Percentiles rank a stretch among this genome's conserved stretches.
phyloP scores from a whole-genome alignment of 805 yeast genomes.

The Metschnikowia corniflorae region DNA sequence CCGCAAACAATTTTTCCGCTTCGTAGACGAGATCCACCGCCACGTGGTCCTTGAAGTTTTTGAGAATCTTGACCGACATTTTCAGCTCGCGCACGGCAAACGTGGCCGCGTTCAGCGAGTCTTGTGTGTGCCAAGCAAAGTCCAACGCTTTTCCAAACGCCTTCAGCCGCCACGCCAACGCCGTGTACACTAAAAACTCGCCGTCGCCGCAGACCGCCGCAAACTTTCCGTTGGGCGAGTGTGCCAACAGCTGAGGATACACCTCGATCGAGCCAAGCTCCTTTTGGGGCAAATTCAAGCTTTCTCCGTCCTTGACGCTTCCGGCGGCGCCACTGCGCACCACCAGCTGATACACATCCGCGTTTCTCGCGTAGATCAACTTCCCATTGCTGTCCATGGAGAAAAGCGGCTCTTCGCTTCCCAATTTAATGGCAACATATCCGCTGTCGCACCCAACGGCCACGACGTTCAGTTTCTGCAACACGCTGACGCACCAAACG shows the following conservation, averaged over 20 bases:
- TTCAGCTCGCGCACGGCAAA: constrained; percentile 78
- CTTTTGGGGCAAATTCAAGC: constrained; percentile 71
- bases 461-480: constrained; percentile 66
- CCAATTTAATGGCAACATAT: constrained; percentile 79
- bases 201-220: constrained; percentile 98
- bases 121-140: constrained; percentile 92
- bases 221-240: constrained; percentile 96
- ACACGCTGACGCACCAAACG: constrained; percentile 89
- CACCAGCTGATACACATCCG: constrained; percentile 81
- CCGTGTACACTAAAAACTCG: constrained; percentile 92
- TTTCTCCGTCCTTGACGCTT: constrained; percentile 75
- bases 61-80: constrained; percentile 64
- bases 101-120: constrained; percentile 53
- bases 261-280: constrained; percentile 94
- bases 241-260: constrained; percentile 81
- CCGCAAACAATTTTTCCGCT: constrained; percentile 74
- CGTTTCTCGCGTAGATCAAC: constrained; percentile 84
- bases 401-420: constrained; percentile 89
- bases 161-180: constrained; percentile 97
- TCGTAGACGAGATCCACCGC: constrained; percentile 63
- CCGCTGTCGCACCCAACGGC: constrained; percentile 97
- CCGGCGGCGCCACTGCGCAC: constrained; percentile 64
- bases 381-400: constrained; percentile 94
- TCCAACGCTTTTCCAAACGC: constrained; percentile 86
- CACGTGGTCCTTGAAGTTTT: constrained; percentile 79